Evolutionary conservation across 306 rosid species (phyloP), one percentile per base, ranked within the genome.

Genomic region (Benincasa hispida): DNA sequence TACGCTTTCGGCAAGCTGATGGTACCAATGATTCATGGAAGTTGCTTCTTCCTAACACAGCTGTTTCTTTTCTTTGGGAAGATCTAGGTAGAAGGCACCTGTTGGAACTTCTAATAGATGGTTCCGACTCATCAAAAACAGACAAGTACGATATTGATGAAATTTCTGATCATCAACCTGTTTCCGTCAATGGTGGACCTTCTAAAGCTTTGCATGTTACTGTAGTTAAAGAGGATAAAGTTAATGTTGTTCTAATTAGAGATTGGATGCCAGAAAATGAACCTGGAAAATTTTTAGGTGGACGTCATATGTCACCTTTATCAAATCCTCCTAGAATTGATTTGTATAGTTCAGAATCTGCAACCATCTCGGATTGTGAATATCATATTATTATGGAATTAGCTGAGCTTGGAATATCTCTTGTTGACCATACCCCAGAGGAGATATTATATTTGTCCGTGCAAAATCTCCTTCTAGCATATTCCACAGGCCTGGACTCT

Each of bases 211-310:
- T 94, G 76, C 89, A 83, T 80, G 93, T 94, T 79, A 82, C 89
- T 27, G 86, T 92, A 75, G 63, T 90, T 56, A 94, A 90, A 87
- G 99, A 92, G 73, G 99, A 94, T 79, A 94, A 83, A 86, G 81
- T 62, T 47, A 94, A 85, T 76, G 90, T 94, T 59, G 84, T 94
- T 76, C 92, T 82, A 86, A 85, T 94, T 81, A 90, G 87, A 83
- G 99, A 94, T 82, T 94, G 99, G 97, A 78, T 89, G 90, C 99
- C 97, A 60, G 96, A 90, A 79, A 84, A 69, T 84, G 99, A 86
- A 79, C 85, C 89, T 59, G 32, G 78, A 37, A 86, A 86, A 80
- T 72, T 47, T 59, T 51, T 84, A 78, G 85, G 84, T 84, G 66
- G 84, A 82, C 87, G 77, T 59, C 65, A 79, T 55, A 51, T 78